These are phyloP conservation scores for Ophiosphaerella korrae DNA, from an alignment of 2,329 filamentous ascomycete species.

Conservation along the genomic window DNA sequence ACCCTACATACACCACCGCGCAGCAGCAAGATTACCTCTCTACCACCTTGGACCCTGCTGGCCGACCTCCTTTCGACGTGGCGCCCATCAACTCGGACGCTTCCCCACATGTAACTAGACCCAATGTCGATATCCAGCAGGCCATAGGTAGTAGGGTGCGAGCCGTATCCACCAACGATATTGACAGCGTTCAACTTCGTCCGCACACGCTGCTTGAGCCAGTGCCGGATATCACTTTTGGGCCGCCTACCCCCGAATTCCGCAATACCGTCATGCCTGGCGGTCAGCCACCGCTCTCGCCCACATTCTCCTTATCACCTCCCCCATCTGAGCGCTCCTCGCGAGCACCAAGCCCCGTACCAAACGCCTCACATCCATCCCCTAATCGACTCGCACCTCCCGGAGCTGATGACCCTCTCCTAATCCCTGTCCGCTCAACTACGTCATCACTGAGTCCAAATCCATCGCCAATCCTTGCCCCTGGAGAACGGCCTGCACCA, in stretches of 20 bases:
- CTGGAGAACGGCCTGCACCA: slow-evolving; percentile 30
- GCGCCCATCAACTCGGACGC: slow-evolving; percentile 20
- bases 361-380: slow-evolving; percentile 25
- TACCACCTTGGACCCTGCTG: slow-evolving; percentile 54
- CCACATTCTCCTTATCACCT: slow-evolving; percentile 47
- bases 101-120: slow-evolving; percentile 29
- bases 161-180: slow-evolving; percentile 66
- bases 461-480: slow-evolving; percentile 35
- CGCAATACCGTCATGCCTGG: slow-evolving; percentile 7
- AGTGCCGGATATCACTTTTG: slow-evolving; percentile 44
- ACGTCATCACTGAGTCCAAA: slow-evolving; percentile 28
- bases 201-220: slow-evolving; percentile 35
- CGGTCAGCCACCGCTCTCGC: slow-evolving; percentile 40
- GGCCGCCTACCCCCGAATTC: slow-evolving; percentile 41
- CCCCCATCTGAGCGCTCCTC: slow-evolving; percentile 39
- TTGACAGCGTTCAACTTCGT: slow-evolving; percentile 54
- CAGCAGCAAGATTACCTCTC: slow-evolving; percentile 56
- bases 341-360: slow-evolving; percentile 32
- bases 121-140: slow-evolving; percentile 37
- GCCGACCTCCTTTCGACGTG: slow-evolving; percentile 44
- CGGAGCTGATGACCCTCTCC: slow-evolving; percentile 35
- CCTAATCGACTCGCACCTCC: slow-evolving; percentile 46
- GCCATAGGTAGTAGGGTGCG: slow-evolving; percentile 46
- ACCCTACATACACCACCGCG: slow-evolving; percentile 54
- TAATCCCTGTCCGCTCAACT: slow-evolving; percentile 19